These are phyloP conservation scores for Panaeolus cyanescens DNA, from an alignment of 768 basidiomycete genomes.

Conservation along the genomic window DNA sequence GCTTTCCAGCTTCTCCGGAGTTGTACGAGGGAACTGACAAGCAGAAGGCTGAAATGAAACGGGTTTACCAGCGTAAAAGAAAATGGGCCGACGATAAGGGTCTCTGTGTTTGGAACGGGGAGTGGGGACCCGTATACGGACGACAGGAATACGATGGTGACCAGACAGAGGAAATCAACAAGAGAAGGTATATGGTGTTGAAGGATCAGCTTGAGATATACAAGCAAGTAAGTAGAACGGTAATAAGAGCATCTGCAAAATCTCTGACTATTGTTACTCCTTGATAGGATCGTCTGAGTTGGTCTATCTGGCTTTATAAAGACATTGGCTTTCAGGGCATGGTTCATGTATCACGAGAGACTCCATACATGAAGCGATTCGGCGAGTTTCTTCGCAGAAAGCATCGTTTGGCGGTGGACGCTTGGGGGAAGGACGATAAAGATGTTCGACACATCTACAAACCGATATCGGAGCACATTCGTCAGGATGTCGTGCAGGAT, in stretches of 20 bases:
- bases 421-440: slow-evolving; percentile 74
- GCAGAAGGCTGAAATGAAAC: slow-evolving; percentile 50
- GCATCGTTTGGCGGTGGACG: slow-evolving; percentile 72
- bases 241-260: too few relatives aligned
- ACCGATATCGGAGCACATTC: slow-evolving; percentile 64
- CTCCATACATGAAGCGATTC: slow-evolving; percentile 72
- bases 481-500: slow-evolving; percentile 45
- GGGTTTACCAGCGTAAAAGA: slow-evolving; percentile 69
- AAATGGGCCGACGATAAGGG: slow-evolving; percentile 71
- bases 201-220: slow-evolving; percentile 76
- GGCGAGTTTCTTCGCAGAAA: slow-evolving; percentile 71
- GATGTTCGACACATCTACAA: slow-evolving; percentile 61
- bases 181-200: slow-evolving; percentile 61
- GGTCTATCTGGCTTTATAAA: slow-evolving; percentile 90
- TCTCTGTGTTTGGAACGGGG: slow-evolving; percentile 79
- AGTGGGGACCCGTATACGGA: slow-evolving; percentile 84
- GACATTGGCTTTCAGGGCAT: slow-evolving; percentile 85
- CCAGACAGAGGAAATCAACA: slow-evolving; percentile 69
- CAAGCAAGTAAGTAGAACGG: slow-evolving; percentile 51
- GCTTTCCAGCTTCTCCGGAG: slow-evolving; percentile 69
- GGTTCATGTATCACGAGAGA: slow-evolving; percentile 68
- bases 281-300: slow-evolving; percentile 58
- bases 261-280: too few relatives aligned
- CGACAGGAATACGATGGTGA: slow-evolving; percentile 60
- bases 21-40: slow-evolving; percentile 53